A percentile compares a stretch with the other conserved stretches of the same genome.
These are phyloP conservation scores for Tritrichomonas musculus DNA, from an alignment of 208 protist species.

Conservation along the genomic window DNA sequence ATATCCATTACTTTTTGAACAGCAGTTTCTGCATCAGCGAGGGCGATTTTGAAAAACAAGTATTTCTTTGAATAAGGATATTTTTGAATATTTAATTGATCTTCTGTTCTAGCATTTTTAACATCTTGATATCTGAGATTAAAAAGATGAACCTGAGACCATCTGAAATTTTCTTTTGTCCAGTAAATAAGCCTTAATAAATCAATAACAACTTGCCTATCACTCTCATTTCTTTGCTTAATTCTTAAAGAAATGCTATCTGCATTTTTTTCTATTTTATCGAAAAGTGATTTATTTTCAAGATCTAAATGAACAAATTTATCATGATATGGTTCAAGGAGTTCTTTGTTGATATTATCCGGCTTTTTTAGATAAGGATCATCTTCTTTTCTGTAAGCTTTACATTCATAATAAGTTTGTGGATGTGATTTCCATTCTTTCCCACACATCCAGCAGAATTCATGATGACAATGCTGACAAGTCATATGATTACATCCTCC, in stretches of 20 bases:
- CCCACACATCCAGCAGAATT: constrained; percentile 9
- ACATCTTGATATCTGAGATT: not conserved
- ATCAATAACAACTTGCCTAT: no score
- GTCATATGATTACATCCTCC: constrained; percentile 3
- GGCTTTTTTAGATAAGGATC: not conserved
- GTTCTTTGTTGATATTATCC: not conserved
- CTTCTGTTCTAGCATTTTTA: not conserved
- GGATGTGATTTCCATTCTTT: not conserved
- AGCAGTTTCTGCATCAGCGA: no score
- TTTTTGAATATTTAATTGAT: no score
- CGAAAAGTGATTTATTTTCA: not conserved
- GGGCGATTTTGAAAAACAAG: no score
- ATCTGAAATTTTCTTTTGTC: not conserved
- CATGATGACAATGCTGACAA: not conserved
- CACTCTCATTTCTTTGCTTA: no score
- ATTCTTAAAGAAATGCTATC: not conserved
- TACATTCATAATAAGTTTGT: not conserved
- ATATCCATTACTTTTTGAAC: no score
- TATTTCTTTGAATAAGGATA: no score
- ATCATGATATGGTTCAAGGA: not conserved
- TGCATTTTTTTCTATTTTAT: not conserved
- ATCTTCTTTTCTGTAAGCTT: not conserved
- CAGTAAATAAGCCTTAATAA: not conserved
- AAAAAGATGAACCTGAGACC: not conserved
- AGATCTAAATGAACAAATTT: not conserved